phyloP scores from a whole-genome alignment of 73 alveolate genomes.

The Halteria grandinella region DNA sequence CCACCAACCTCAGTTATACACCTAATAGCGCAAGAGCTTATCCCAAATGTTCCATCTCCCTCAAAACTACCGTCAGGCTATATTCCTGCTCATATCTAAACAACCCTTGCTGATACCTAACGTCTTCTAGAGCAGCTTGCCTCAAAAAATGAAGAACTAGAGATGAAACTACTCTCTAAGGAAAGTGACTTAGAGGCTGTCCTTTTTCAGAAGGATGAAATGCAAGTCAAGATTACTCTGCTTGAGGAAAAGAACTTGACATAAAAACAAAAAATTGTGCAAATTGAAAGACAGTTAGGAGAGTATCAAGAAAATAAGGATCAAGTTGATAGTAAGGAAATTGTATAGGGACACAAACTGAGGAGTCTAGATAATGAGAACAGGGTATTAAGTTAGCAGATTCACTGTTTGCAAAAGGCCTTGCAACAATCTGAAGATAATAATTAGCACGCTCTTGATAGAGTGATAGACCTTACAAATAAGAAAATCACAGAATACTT shows the following conservation, averaged over 20 bases:
- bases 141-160: slow-evolving; percentile 27
- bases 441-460: too few species aligned
- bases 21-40: too few species aligned
- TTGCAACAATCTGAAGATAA: too few species aligned
- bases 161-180: slow-evolving; percentile 27
- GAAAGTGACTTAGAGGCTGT: slow-evolving; percentile 28
- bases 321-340: too few species aligned
- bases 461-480: too few species aligned
- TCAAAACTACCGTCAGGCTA: background rate
- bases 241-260: slow-evolving; percentile 11
- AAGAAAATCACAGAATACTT: too few species aligned
- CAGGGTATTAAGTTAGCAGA: too few species aligned
- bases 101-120: slow-evolving; percentile 23
- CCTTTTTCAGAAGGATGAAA: slow-evolving; percentile 6
- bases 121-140: slow-evolving; percentile 17
- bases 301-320: too few species aligned
- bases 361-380: too few species aligned
- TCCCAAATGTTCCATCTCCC: background rate
- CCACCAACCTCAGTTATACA: slow-evolving; percentile 6
- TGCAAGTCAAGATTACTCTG: background rate
- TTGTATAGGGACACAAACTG: too few species aligned
- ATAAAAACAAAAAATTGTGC: slow-evolving; percentile 21
- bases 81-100: slow-evolving; percentile 16
- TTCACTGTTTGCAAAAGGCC: too few species aligned
- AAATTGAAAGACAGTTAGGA: too few species aligned